Percentiles rank a stretch among this genome's conserved stretches.
Evolutionary conservation across 2,329 filamentous ascomycete species (phyloP).

Genomic region (Septoria petroselini): DNA sequence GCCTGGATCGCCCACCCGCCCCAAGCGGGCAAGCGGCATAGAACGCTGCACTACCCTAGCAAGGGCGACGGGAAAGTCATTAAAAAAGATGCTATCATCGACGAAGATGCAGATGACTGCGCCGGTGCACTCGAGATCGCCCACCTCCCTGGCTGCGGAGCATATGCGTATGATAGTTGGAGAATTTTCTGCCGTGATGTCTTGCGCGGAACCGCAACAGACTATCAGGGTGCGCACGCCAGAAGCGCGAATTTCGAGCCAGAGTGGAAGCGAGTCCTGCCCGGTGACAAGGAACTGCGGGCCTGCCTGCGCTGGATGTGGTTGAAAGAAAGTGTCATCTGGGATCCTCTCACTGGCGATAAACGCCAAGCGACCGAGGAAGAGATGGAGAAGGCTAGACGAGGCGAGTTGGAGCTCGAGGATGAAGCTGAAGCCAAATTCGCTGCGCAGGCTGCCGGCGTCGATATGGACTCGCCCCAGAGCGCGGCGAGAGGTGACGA

Average conservation of each 20-base stretch:
- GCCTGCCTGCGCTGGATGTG: constrained; percentile 89
- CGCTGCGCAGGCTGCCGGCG: constrained; percentile 26
- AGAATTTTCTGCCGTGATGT: constrained; percentile 87
- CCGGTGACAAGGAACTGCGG: constrained; percentile 82
- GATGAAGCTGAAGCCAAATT: constrained; percentile 33
- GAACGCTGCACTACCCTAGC: constrained; percentile 55
- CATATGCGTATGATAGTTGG: constrained; percentile 86
- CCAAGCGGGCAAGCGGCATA: constrained; percentile 54
- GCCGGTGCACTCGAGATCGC: constrained; percentile 75
- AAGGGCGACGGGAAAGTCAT: constrained; percentile 51
- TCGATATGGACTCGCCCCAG: constrained; percentile 13
- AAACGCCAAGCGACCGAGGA: constrained; percentile 53
- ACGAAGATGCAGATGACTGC: constrained; percentile 46
- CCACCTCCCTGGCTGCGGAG: constrained; percentile 71
- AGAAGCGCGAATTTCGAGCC: constrained; percentile 60
- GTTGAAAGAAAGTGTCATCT: constrained; percentile 79
- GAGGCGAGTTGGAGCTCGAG: constrained; percentile 52
- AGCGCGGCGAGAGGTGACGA: constrained; percentile 14
- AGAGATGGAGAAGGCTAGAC: constrained; percentile 56
- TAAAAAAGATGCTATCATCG: constrained; percentile 43
- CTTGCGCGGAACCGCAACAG: constrained; percentile 62
- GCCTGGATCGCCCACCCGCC: constrained; percentile 67
- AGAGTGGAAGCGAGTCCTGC: constrained; percentile 85
- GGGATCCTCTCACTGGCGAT: constrained; percentile 70
- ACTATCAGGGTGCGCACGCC: constrained; percentile 61